Base-by-base conservation (phyloP, 176 grass and related monocot species). In the Alloteropsis semialata region DNA sequence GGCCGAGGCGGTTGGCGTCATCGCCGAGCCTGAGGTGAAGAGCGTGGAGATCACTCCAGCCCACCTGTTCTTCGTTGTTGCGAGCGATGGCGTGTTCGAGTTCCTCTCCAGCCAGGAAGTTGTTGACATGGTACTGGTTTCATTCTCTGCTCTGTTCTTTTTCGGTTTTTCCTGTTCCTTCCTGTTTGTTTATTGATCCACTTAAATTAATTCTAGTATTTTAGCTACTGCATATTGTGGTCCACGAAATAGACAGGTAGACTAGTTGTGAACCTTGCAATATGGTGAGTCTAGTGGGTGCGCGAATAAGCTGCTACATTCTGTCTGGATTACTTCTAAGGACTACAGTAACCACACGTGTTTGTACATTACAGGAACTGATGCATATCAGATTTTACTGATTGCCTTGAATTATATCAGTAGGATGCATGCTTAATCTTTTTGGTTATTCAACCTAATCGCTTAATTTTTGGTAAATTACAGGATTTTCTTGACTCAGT, bases 11-110 rank as follows among this genome's bases (percentile, higher is more conserved):
- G 92, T 99, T 7, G 96, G 93, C 16, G 96, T 96, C 46, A 75
- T 95, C 37, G 93, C 96, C 5, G 80, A 91, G 37, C 96, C 96
- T 25, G 96, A 99, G 86, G 87, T 99, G 3, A 91, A 91, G 69
- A 77, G 30, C 3, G 85, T 99, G 4, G 87, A 90, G 48, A 94
- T 99, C 65, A 87, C 91, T 33, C 89, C 84, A 18, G 74, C 85
- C 75, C 89, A 96, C 87, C 77, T 92, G 1, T 99, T 99, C 78
- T 99, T 96, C 56, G 87, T 96, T 21, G 83, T 99, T 1, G 96
- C 96, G 0, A 96, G 93, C 77, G 93, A 99, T 82, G 96, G 96
- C 33, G 91, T 99, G 10, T 99, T 99, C 56, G 96, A 99, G 44
- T 96, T 99, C 74, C 93, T 99, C 83, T 92, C 96, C 29, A 99